Evolutionary conservation across 306 rosid species (phyloP).

Genomic region (Castanopsis chinensis): DNA sequence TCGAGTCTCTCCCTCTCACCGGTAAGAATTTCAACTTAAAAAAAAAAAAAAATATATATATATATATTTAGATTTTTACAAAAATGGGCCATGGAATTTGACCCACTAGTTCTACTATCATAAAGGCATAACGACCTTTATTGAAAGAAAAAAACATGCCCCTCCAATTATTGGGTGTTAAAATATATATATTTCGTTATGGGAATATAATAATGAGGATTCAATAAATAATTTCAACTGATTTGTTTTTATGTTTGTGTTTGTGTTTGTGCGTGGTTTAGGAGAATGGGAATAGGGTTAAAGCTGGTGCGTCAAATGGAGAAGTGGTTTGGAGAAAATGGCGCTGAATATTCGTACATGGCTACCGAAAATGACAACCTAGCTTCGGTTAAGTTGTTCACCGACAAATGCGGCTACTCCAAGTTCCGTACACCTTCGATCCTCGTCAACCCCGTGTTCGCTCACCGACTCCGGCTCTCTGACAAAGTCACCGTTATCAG

Average conservation of each 20-base stretch:
- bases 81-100: neutral
- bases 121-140: neutral
- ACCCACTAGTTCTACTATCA: neutral
- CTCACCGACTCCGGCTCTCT: slow-evolving; percentile 47
- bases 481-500: slow-evolving; percentile 43
- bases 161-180: neutral
- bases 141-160: neutral
- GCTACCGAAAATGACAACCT: slow-evolving; percentile 89
- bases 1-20: slow-evolving; percentile 81
- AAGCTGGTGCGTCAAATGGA: slow-evolving; percentile 63
- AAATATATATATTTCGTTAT: neutral
- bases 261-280: slow-evolving; percentile 17
- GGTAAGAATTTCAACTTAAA: slow-evolving; percentile 34
- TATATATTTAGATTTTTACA: neutral
- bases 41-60: neutral
- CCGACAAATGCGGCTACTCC: slow-evolving; percentile 85
- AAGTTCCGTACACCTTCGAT: slow-evolving; percentile 83
- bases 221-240: neutral
- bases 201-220: no score
- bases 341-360: slow-evolving; percentile 84
- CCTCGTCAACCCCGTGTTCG: slow-evolving; percentile 89
- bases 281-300: slow-evolving; percentile 92
- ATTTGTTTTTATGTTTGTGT: neutral
- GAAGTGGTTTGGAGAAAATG: slow-evolving; percentile 70
- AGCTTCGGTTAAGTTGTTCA: slow-evolving; percentile 76